Evolutionary conservation across 2,329 filamentous ascomycete species (phyloP).

Genomic region (Colletotrichum musicola): DNA sequence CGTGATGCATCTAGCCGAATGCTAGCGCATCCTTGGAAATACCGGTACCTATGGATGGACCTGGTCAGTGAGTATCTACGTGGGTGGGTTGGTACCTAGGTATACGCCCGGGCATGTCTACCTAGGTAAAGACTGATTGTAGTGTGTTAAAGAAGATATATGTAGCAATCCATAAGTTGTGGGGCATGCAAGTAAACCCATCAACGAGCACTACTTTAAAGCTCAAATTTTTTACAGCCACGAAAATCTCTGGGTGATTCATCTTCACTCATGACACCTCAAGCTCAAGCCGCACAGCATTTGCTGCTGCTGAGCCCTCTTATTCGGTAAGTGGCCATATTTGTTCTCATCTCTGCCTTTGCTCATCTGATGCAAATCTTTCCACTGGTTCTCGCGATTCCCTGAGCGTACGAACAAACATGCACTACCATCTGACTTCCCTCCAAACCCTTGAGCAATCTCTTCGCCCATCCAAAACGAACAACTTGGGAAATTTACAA

Average conservation of each 20-base stretch:
- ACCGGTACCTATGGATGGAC: no score
- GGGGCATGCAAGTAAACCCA: conserved; percentile 21
- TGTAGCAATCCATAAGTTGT: background rate
- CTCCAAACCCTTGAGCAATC: background rate
- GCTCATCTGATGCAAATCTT: conserved; percentile 61
- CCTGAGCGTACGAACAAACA: conserved; percentile 75
- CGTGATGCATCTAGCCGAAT: background rate
- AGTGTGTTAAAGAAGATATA: background rate
- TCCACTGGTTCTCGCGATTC: conserved; percentile 71
- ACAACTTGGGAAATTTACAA: background rate
- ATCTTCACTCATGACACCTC: background rate
- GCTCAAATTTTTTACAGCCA: conserved; percentile 39
- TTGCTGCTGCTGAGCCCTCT: background rate
- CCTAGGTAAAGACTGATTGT: no score
- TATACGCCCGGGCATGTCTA: no score
- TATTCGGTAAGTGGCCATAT: conserved; percentile 41
- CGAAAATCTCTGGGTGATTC: background rate
- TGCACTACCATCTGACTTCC: conserved; percentile 82
- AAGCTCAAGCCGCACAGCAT: background rate
- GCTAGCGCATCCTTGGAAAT: background rate
- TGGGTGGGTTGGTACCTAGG: no score
- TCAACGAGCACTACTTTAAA: conserved; percentile 34
- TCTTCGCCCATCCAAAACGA: background rate
- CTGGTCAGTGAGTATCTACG: no score
- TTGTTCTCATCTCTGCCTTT: conserved; percentile 21